Conservation (phyloP, 768 basidiomycete species). For the Chlorophyllum brunneum region DNA sequence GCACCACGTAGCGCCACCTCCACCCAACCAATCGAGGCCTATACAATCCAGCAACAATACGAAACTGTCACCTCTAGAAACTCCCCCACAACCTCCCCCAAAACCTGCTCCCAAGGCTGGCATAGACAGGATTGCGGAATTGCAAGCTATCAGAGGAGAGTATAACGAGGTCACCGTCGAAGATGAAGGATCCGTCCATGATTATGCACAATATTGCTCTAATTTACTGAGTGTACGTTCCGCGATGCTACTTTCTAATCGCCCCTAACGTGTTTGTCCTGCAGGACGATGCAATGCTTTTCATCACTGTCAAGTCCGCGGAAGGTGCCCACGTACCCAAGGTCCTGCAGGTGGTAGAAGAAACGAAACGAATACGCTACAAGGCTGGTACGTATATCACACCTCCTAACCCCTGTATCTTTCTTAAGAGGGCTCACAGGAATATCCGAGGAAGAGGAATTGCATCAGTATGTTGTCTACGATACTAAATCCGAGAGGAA, state of each 20-base stretch:
- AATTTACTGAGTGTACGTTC: constrained; percentile 53
- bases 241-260: not conserved
- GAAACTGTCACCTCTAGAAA: constrained; percentile 16
- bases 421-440: constrained; percentile 24
- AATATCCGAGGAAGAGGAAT: constrained; percentile 49
- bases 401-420: not conserved
- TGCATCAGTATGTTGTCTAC: constrained; percentile 76
- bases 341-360: constrained; percentile 76
- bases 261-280: not conserved
- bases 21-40: constrained; percentile 11
- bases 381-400: constrained; percentile 53
- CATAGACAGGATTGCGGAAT: constrained; percentile 64
- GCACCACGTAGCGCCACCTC: constrained; percentile 34
- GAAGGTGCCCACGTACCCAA: constrained; percentile 66
- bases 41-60: constrained; percentile 9
- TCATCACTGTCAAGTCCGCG: constrained; percentile 67
- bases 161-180: constrained; percentile 72
- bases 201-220: constrained; percentile 69
- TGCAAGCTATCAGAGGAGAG: constrained; percentile 63
- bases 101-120: constrained; percentile 64
- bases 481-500: constrained; percentile 47
- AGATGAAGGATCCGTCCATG: constrained; percentile 57
- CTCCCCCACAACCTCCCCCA: constrained; percentile 48
- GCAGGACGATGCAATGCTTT: constrained; percentile 79
- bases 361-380: constrained; percentile 71